Evolutionary conservation across 495 filamentous ascomycete genomes (phyloP).

Genomic region (Trichoderma reesei): DNA sequence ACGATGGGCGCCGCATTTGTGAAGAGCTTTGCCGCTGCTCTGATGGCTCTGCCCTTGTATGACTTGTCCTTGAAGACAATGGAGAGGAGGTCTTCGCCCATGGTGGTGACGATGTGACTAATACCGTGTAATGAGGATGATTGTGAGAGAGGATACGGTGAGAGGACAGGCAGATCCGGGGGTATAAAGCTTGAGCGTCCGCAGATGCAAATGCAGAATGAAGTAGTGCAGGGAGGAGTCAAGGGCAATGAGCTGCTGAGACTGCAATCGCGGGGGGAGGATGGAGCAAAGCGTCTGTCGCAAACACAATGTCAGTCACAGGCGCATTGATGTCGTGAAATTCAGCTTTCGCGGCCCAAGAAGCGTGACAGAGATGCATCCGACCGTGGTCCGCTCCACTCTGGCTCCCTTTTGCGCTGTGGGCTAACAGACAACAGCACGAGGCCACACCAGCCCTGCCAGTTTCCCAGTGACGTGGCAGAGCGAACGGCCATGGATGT

Average conservation of each 20-base stretch:
- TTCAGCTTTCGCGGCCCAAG: not conserved
- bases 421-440: no score
- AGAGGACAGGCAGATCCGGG: not conserved
- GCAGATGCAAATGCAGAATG: not conserved
- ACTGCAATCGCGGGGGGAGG: not conserved
- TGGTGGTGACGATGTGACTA: not conserved
- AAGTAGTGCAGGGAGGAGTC: not conserved
- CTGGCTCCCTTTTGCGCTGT: not conserved
- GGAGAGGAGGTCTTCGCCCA: conserved; percentile 2
- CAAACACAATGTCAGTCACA: not conserved
- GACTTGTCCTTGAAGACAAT: not conserved
- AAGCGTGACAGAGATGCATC: not conserved
- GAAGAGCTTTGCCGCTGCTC: not conserved
- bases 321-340: not conserved
- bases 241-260: not conserved
- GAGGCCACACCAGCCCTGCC: not conserved
- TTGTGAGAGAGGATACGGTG: not conserved
- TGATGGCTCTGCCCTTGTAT: not conserved
- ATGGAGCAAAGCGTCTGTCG: not conserved
- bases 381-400: not conserved
- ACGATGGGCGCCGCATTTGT: conserved; percentile 11
- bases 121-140: not conserved
- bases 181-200: not conserved
- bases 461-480: conserved; percentile 1
- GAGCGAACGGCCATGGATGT: not conserved